These are phyloP conservation scores for Hura crepitans DNA, from an alignment of 441 rosid genomes.

Conservation along the genomic window DNA sequence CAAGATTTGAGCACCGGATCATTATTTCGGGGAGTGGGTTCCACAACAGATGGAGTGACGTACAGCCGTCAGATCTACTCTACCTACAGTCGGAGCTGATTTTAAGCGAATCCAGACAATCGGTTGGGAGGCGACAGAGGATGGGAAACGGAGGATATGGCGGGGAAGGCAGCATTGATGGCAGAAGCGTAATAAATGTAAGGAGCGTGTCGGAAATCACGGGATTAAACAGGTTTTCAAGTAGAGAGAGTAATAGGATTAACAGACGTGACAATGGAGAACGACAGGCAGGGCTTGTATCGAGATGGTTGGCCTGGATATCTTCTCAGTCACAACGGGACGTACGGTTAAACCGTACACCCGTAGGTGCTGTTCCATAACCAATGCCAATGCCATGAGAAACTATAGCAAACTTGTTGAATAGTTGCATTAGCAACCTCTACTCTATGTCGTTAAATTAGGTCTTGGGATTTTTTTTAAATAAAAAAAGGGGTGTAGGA, in stretches of 20 bases:
- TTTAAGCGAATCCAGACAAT: conserved; percentile 30
- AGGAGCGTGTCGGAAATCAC: conserved; percentile 84
- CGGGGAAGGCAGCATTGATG: conserved; percentile 22
- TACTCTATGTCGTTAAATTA: not conserved
- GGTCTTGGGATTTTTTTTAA: not conserved
- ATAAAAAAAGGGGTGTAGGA: too few species aligned
- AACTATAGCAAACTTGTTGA: too few species aligned
- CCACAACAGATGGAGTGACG: conserved; percentile 74
- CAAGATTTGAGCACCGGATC: conserved; percentile 67
- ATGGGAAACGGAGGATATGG: not conserved
- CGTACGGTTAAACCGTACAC: conserved; percentile 24
- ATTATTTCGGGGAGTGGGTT: conserved; percentile 47
- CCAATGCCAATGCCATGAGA: too few species aligned
- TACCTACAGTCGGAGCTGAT: conserved; percentile 73
- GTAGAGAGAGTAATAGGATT: conserved; percentile 21
- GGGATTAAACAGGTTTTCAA: conserved; percentile 50
- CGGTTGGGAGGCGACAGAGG: not conserved
- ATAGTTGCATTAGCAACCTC: not conserved
- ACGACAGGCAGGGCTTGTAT: conserved; percentile 49
- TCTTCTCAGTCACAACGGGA: conserved; percentile 34
- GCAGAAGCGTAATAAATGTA: conserved; percentile 50
- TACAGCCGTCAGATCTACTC: conserved; percentile 67
- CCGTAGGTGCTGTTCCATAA: not conserved
- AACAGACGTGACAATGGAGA: conserved; percentile 26
- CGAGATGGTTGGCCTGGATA: conserved; percentile 64